These are phyloP conservation scores for Chenopodium quinoa DNA, from an alignment of 148 eudicot species.

Conservation along the genomic window DNA sequence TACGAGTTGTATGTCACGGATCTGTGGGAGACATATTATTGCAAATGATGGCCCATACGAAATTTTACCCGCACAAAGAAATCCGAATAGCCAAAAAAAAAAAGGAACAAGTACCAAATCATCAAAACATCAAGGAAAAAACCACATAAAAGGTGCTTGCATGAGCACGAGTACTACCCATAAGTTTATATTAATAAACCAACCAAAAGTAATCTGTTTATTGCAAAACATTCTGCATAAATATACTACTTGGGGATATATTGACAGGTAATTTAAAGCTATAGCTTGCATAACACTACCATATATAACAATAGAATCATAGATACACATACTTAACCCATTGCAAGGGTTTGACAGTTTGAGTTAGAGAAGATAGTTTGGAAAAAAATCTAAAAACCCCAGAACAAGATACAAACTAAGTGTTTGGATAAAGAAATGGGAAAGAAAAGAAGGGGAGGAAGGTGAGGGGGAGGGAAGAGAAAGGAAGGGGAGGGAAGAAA, in stretches of 20 bases:
- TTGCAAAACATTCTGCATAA: neutral
- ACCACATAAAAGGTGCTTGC: slow-evolving; percentile 1
- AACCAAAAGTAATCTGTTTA: neutral
- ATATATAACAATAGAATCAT: neutral
- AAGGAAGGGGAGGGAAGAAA: too few species aligned
- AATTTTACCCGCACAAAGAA: too few species aligned
- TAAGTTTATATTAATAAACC: neutral
- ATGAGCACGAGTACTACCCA: neutral
- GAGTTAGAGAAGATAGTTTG: neutral
- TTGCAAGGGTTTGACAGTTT: neutral
- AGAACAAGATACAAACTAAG: neutral
- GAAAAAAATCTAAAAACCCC: neutral
- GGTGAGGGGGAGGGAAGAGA: too few species aligned
- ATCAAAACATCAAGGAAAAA: neutral
- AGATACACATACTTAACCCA: neutral
- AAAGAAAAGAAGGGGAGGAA: too few species aligned
- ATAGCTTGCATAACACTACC: neutral
- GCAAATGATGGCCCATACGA: neutral
- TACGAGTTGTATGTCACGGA: too few species aligned
- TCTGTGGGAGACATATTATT: neutral
- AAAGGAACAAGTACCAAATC: too few species aligned
- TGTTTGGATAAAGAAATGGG: too few species aligned
- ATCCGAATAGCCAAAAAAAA: neutral
- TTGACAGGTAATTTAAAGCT: neutral
- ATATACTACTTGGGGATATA: neutral